Conservation (phyloP, 1,139 yeast genomes). For the Trichomonascaceae sp. region DNA sequence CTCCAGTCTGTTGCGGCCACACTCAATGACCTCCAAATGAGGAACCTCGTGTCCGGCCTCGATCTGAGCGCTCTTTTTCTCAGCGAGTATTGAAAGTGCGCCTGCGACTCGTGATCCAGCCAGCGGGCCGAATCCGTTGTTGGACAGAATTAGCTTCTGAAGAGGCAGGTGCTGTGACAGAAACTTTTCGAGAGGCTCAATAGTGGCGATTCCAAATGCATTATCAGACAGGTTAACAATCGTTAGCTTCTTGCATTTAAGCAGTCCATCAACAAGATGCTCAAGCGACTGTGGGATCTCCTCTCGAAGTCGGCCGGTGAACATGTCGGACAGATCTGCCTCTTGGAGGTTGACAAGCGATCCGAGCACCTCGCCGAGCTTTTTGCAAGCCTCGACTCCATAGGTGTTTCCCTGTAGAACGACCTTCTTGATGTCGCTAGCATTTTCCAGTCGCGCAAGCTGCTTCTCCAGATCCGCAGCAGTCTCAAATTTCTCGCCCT, state of each 20-base stretch:
- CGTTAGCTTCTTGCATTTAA: conserved; percentile 52
- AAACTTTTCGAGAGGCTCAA: conserved; percentile 74
- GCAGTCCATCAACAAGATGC: conserved; percentile 57
- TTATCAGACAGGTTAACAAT: conserved; percentile 83
- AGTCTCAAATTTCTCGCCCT: conserved; percentile 62
- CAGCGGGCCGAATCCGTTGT: conserved; percentile 96
- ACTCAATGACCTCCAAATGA: conserved; percentile 61
- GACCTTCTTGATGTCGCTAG: conserved; percentile 38
- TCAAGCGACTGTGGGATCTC: conserved; percentile 83
- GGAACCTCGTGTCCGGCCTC: conserved; percentile 29
- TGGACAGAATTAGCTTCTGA: conserved; percentile 76
- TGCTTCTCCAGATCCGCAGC: conserved; percentile 62
- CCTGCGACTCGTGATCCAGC: conserved; percentile 92
- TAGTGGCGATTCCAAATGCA: conserved; percentile 93
- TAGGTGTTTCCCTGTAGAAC: conserved; percentile 89
- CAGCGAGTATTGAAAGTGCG: conserved; percentile 63
- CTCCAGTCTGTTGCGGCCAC: conserved; percentile 94
- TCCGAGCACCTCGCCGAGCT: conserved; percentile 48
- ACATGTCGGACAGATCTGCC: conserved; percentile 78
- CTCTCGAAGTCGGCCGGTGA: conserved; percentile 86
- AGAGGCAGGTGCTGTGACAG: conserved; percentile 64
- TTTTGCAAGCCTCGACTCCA: conserved; percentile 78
- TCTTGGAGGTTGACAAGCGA: conserved; percentile 34
- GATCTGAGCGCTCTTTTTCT: conserved; percentile 49
- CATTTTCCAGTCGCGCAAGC: conserved; percentile 37